phyloP scores from a whole-genome alignment of 2,329 filamentous ascomycete genomes.

The Periconia sp. region DNA sequence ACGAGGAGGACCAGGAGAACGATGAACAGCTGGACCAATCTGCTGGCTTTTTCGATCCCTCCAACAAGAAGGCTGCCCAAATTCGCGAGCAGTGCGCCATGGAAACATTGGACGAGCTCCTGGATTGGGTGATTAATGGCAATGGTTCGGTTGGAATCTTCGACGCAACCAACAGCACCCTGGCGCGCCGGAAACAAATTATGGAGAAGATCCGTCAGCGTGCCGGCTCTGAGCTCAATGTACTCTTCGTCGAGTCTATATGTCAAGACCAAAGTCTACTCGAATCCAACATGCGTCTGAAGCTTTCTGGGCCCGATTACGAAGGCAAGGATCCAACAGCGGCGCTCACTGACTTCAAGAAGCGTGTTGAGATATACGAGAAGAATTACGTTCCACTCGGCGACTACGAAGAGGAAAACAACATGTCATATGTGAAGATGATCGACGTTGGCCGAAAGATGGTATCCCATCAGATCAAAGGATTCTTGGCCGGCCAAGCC shows the following conservation, averaged over 20 bases:
- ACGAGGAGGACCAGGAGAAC: conserved; percentile 28
- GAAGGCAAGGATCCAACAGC: conserved; percentile 85
- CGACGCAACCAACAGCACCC: conserved; percentile 95
- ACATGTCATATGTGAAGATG: conserved; percentile 96
- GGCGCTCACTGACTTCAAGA: conserved; percentile 87
- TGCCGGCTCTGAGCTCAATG: conserved; percentile 82
- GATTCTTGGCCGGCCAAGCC: conserved; percentile 88
- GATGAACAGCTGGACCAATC: conserved; percentile 76
- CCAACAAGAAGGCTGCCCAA: conserved; percentile 78
- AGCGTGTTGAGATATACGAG: conserved; percentile 88
- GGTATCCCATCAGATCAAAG: conserved; percentile 84
- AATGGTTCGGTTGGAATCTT: conserved; percentile 92
- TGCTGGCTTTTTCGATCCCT: conserved; percentile 90
- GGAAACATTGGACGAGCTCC: conserved; percentile 85
- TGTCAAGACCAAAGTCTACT: conserved; percentile 82
- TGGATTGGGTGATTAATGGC: conserved; percentile 81
- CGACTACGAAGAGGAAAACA: conserved; percentile 83
- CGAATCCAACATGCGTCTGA: conserved; percentile 95
- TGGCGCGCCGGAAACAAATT: conserved; percentile 78
- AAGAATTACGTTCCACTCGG: conserved; percentile 91
- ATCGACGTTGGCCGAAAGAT: conserved; percentile 96
- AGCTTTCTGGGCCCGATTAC: conserved; percentile 94
- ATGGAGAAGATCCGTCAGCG: conserved; percentile 80
- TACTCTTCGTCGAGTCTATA: conserved; percentile 93
- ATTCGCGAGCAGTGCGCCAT: conserved; percentile 90